Evolutionary conservation across 2,329 filamentous ascomycete species (phyloP), one percentile per base, ranked within the genome.

Genomic region (Talaromyces sp.): DNA sequence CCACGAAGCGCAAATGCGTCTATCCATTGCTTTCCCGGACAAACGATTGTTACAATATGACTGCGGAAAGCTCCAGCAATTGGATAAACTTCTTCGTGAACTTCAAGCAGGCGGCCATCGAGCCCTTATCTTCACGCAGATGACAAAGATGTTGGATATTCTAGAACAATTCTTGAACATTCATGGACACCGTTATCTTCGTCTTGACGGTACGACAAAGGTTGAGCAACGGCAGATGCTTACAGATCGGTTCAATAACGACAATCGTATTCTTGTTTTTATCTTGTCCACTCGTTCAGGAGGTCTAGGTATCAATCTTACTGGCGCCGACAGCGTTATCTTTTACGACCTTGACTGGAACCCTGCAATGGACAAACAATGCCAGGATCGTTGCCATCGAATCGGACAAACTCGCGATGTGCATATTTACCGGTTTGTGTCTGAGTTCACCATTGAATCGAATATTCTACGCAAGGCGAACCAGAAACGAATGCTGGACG

Each of bases 301-400:
- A 64, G 94, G 94, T 57, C 80, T 99, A 0, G 94, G 94, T 58
- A 96, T 99, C 77, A 99, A 99, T 67, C 80, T 99, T 43, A 97
- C 93, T 0, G 94, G 94, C 51, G 94, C 94, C 5, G 94, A 97
- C 72, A 96, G 92, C 0, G 94, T 99, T 67, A 97, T 99, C 64
- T 99, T 99, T 74, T 99, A 97, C 75, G 94, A 99, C 69, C 86
- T 97, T 60, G 94, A 99, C 71, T 99, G 95, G 95, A 99, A 99
- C 67, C 94, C 94, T 0, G 94, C 95, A 53, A 99, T 99, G 94
- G 94, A 99, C 78, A 96, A 96, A 74, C 94, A 99, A 74, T 99
- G 94, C 68, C 95, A 99, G 75, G 95, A 99, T 72, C 85, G 94
- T 67, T 95, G 91, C 67, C 94, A 99, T 76, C 90, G 94, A 64